Evolutionary conservation across 2,329 filamentous ascomycete species (phyloP), one percentile per base, ranked within the genome.

Genomic region (Clonostachys chloroleuca): DNA sequence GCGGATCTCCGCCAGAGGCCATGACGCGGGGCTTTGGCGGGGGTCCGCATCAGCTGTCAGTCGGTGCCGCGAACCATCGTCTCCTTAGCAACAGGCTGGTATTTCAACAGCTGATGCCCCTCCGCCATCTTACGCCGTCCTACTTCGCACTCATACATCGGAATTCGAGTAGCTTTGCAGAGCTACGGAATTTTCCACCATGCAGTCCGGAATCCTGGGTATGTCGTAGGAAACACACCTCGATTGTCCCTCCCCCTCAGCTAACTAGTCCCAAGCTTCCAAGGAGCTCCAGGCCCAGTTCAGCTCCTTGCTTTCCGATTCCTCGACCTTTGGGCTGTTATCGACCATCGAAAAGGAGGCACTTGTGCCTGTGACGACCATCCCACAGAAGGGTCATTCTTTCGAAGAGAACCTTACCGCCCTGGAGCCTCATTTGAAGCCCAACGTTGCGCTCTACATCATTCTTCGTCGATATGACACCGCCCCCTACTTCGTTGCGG

Each of bases 191-290:
- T 10, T 10, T 40, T 17, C 40, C 42, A 64, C 51, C 45, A 90
- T 90, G 87, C 86, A 91, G 74, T 90, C 87, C 35, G 86, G 87
- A 67, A 90, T 90, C 57, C 81, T 84, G 68, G 86, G 86, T 86
- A 74, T 44, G 59, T 43, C 24, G 9, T 40, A 34, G n/a, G 20
- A 14, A 33, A 45, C 24, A 45, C 24, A 30, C 24, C 24, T 30
- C 24, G 24, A 30, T 30, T 30, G 24, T 30, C 8, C 24, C 24
- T 30, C 9, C 24, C 24, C 24, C 42, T 17, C 37, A n/a, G 18
- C 44, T 45, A 35, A 43, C 36, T 41, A 41, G 8, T 41, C 33
- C 43, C 43, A 61, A 89, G 89, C 86, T 54, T 92, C 89, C 48
- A 68, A 84, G 68, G 89, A 92, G 75, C 85, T 94, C 52, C 79